Conservation (phyloP, 148 eudicot genomes). For the Mesembryanthemum crystallinum region DNA sequence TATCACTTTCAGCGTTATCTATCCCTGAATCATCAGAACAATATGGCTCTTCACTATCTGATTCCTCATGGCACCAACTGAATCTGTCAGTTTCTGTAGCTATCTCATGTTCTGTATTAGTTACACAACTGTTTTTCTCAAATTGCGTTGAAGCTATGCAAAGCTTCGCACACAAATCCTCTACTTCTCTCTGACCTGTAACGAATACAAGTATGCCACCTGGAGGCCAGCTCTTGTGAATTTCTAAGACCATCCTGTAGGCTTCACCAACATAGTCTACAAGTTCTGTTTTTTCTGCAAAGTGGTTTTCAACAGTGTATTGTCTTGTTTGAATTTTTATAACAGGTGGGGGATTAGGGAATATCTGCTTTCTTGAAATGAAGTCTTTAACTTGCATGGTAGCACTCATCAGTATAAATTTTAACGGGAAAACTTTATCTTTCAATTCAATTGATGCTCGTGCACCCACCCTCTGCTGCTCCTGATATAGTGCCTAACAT, state of each 20-base stretch:
- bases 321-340: slow-evolving; percentile 67
- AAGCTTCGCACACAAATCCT: slow-evolving; percentile 64
- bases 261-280: slow-evolving; percentile 90
- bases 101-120: too few species aligned
- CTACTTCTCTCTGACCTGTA: slow-evolving; percentile 93
- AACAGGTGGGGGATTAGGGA: slow-evolving; percentile 59
- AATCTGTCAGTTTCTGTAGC: slow-evolving; percentile 44
- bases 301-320: slow-evolving; percentile 62
- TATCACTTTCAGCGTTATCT: slow-evolving; percentile 53
- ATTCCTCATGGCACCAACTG: slow-evolving; percentile 41
- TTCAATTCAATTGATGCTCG: slow-evolving; percentile 45
- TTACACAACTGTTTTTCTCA: slow-evolving; percentile 22
- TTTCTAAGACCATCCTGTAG: slow-evolving; percentile 69
- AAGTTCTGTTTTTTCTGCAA: slow-evolving; percentile 69
- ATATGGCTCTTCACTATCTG: slow-evolving; percentile 46
- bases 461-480: slow-evolving; percentile 46
- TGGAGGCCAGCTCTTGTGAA: slow-evolving; percentile 85
- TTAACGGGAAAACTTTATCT: slow-evolving; percentile 50
- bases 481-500: slow-evolving; percentile 45
- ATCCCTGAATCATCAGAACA: slow-evolving; percentile 40
- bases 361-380: slow-evolving; percentile 55
- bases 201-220: slow-evolving; percentile 96
- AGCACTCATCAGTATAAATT: slow-evolving; percentile 95
- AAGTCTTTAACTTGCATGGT: slow-evolving; percentile 88
- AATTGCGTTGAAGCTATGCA: slow-evolving; percentile 67